These are phyloP conservation scores for Nissolia schottii DNA, from an alignment of 306 rosid species.

Conservation along the genomic window DNA sequence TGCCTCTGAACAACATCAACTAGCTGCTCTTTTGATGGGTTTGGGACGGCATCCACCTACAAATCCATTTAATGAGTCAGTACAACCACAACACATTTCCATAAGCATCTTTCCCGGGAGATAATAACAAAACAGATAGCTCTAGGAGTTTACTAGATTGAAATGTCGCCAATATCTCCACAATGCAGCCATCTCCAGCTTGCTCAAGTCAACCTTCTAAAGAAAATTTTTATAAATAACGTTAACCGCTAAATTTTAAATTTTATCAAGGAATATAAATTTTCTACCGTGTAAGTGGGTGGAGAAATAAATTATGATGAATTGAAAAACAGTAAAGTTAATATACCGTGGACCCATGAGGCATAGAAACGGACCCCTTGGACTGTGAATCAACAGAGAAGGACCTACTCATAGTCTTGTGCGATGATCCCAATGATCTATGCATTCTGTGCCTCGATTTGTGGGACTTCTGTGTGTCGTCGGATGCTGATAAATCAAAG, in stretches of 20 bases:
- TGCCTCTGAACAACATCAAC: conserved; percentile 96
- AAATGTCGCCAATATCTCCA: conserved; percentile 99
- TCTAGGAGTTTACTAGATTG: conserved; percentile 65
- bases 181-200: conserved; percentile 90
- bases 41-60: conserved; percentile 85
- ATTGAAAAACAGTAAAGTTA: conserved; percentile 11
- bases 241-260: conserved; percentile 13
- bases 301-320: conserved; percentile 1
- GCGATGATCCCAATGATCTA: conserved; percentile 84
- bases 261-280: conserved; percentile 17
- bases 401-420: conserved; percentile 84
- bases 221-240: background rate
- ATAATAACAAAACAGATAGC: background rate
- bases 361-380: conserved; percentile 72
- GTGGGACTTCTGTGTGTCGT: conserved; percentile 84
- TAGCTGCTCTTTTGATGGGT: conserved; percentile 93
- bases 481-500: conserved; percentile 63
- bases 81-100: background rate
- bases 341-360: conserved; percentile 75
- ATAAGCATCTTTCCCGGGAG: background rate
- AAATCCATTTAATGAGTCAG: conserved; percentile 11
- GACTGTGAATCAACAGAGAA: conserved; percentile 89
- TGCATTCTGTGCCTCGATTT: conserved; percentile 87
- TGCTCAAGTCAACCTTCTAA: conserved; percentile 89
- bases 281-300: conserved; percentile 2